Evolutionary conservation across 495 filamentous ascomycete species (phyloP), one percentile per base, ranked within the genome.

Genomic region (Penicillium nucicola): DNA sequence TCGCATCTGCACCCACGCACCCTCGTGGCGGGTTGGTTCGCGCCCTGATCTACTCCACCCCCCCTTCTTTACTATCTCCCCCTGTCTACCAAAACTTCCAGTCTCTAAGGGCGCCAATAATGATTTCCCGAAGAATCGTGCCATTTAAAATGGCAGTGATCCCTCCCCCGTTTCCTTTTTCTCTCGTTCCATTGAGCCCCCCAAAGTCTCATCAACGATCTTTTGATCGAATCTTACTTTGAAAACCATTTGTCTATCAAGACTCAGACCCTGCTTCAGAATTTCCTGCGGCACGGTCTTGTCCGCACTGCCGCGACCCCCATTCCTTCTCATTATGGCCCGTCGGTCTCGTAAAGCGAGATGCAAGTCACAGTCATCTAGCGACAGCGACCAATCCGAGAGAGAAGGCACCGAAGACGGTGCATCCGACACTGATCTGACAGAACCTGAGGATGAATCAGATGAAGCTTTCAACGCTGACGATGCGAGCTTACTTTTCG

Each of bases 401-500:
- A 6, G 39, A 57, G 60, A 63, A 43, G 55, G 53, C 34, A 39
- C 36, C 20, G 53, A 44, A 44, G 53, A 53, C 36, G 42, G 20
- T 48, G 19, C 10, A 45, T 63, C 48, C 36, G 47, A 61, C 12
- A 62, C 58, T 10, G 53, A 65, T 44, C 19, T 51, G 23, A 59
- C 45, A 42, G 58, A 61, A 42, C 46, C 50, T 44, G 52, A 65
- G 22, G 55, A 57, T 28, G 33, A 65, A 13, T 56, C 11, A 46
- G 33, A 17, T 44, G 37, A 60, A 42, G 30, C 20, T 30, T 8
- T 46, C 4, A 18, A 64, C 46, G n/a, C 18, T 35, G 42, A 34
- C 45, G 51, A 64, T 53, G 47, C 51, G 15, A 54, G 53, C n/a
- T 18, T 57, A 17, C 50, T 64, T 31, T 60, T 57, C 34, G 43